phyloP scores from a whole-genome alignment of 805 yeast species.

The Torulaspora quercuum region DNA sequence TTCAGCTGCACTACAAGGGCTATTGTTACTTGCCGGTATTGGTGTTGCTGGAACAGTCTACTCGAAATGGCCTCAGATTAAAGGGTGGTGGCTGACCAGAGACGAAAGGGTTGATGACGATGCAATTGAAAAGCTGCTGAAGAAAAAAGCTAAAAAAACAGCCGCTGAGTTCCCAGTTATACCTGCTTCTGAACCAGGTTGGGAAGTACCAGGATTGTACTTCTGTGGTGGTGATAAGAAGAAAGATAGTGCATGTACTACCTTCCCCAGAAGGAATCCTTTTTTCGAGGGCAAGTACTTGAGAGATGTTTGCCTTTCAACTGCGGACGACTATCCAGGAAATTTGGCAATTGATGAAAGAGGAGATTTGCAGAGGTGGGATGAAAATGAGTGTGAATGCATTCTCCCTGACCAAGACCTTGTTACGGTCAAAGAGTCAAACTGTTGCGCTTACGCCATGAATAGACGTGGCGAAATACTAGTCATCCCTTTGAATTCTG shows the following conservation, averaged over 20 bases:
- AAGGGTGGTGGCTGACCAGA: conserved; percentile 33
- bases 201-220: conserved; percentile 55
- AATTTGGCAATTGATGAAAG: conserved; percentile 59
- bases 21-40: conserved; percentile 39
- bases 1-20: conserved; percentile 46
- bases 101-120: conserved; percentile 23
- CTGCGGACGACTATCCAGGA: conserved; percentile 36
- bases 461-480: conserved; percentile 38
- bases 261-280: conserved; percentile 56
- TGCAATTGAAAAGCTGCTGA: conserved; percentile 23
- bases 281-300: conserved; percentile 61
- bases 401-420: conserved; percentile 50
- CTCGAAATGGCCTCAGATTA: conserved; percentile 36
- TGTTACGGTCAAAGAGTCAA: conserved; percentile 46
- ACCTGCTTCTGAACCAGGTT: conserved; percentile 35
- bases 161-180: conserved; percentile 32
- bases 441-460: conserved; percentile 50
- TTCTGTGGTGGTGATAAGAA: conserved; percentile 54
- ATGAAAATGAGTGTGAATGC: conserved; percentile 28
- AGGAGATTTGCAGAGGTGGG: conserved; percentile 78
- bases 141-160: conserved; percentile 19
- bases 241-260: conserved; percentile 31
- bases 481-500: conserved; percentile 33
- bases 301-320: conserved; percentile 51
- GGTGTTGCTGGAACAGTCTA: conserved; percentile 38